Base-by-base conservation (phyloP, 257 asterid species). In the Solanum chmielewskii region DNA sequence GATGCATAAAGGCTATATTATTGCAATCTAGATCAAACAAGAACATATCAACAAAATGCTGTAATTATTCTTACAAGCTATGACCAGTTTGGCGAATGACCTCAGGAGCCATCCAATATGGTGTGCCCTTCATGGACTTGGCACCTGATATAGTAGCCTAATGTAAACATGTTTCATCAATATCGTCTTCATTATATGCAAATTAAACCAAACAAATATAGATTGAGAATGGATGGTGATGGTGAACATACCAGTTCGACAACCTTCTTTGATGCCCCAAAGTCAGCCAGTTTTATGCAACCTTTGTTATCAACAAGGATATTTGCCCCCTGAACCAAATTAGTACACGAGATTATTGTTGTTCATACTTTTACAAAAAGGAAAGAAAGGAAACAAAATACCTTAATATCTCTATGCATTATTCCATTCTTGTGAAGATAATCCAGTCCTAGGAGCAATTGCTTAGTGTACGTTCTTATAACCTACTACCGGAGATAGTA, bases 51-150 rank as follows among this genome's bases (percentile, higher is more conserved):
- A 81, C 42, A 81, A 6, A 81, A 49, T 4, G 0, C 20, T 29
- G 85, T 29, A 81, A 81, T 60, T 89, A 68, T 85, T 93, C 99
- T 95, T 89, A 97, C 99, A 96, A 97, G 93, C 96, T 96, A 90
- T 97, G 99, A 84, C 99, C 99, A 80, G 98, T 97, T 93, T 97
- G 99, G 88, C 95, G 96, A 81, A 97, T 97, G 84, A 97, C 99
- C 92, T 97, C 99, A 87, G 99, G 99, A 92, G 99, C 98, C 99
- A 97, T 97, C 99, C 99, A 97, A 88, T 97, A 97, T 35, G 99
- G 99, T 88, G 99, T 97, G 80, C 99, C 99, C 95, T 97, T 96
- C 99, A 97, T 97, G 83, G 99, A 96, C 90, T 97, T 97, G 85
- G 99, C 98, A 88, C 98, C 98, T 77, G 97, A 96, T 88, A 97